Evolutionary conservation across 345 rosid species (phyloP).

Genomic region (Arabidopsis suecica): DNA sequence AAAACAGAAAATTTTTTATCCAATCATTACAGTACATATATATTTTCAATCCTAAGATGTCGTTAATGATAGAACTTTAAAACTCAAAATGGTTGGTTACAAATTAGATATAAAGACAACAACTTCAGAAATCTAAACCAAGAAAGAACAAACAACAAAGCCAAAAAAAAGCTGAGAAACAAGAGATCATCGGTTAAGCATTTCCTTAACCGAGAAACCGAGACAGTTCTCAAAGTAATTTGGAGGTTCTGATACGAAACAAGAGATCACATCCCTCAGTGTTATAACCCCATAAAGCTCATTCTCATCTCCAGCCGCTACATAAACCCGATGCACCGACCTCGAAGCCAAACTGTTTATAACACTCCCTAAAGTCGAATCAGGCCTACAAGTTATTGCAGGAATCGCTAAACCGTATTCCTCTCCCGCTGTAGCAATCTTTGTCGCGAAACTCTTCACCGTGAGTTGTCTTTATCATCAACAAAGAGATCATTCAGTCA

Average conservation of each 20-base stretch:
- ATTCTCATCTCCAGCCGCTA: constrained; percentile 53
- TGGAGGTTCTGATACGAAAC: constrained; percentile 83
- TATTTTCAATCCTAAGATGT: no score
- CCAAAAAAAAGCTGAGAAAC: not conserved
- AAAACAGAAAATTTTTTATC: no score
- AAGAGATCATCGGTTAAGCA: constrained; percentile 53
- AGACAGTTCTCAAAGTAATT: constrained; percentile 63
- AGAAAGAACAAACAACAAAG: constrained; percentile 1
- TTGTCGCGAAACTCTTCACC: constrained; percentile 61
- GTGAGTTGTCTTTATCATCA: constrained; percentile 61
- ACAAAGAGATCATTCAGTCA: not conserved
- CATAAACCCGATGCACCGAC: constrained; percentile 76
- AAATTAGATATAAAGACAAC: not conserved
- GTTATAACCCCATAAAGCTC: constrained; percentile 85
- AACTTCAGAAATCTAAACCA: constrained; percentile 14
- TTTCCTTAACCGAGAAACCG: constrained; percentile 64
- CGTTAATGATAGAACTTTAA: not conserved
- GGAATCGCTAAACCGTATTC: constrained; percentile 55
- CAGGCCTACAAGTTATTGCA: constrained; percentile 65
- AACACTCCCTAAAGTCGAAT: constrained; percentile 71
- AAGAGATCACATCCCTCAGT: constrained; percentile 86
- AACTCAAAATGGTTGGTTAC: not conserved
- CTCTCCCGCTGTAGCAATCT: constrained; percentile 51
- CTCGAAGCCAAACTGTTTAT: constrained; percentile 69
- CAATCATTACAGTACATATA: no score